Base-by-base conservation (phyloP, 352 stramenopile genomes). In the Globisporangium alternatum region DNA sequence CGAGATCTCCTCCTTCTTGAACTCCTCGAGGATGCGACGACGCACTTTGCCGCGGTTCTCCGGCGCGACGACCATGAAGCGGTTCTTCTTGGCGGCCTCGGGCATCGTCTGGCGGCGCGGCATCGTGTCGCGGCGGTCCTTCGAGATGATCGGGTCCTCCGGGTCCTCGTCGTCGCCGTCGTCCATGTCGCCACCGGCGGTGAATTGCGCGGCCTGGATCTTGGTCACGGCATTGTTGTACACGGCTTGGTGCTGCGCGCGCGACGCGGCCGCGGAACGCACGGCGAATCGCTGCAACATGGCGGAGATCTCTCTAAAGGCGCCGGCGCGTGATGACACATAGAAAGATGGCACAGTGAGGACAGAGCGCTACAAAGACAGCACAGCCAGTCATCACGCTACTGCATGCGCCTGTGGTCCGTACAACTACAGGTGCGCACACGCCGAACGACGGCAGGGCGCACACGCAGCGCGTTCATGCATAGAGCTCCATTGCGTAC, bases 41-140 rank as follows among this genome's bases (percentile, higher is more conserved):
- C 85, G 85, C 65, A 90, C 78, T 62, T 89, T 87, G 66, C 82
- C 82, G 56, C 78, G 77, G 70, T 91, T 90, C 68, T 93, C 82
- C 10, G 85, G 85, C 9, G 82, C 66, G 44, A 93, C 72, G 17
- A 70, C 68, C 76, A 88, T 86, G 69, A 91, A 93, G 57, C 82
- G 84, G 69, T 73, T 89, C 76, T 91, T 90, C 62, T 75, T 79
- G 44, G 85, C 82, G 25, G 82, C 84, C 60, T 86, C 83, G 2
- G 84, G 85, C 76, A 91, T 91, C 41, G 64, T 80, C 74, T 91
- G 82, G 64, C 85, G 85, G 25, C 80, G 81, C 58, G 80, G 79
- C 69, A 80, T 70, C 17, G 65, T 62, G 72, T 89, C 77, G 35
- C 73, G 76, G 12, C 78, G 76, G 53, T 84, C 71, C 69, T 92